Evolutionary conservation across 2,329 filamentous ascomycete genomes (phyloP), one percentile per base, ranked within the genome.

Genomic region (Calonectria montana): DNA sequence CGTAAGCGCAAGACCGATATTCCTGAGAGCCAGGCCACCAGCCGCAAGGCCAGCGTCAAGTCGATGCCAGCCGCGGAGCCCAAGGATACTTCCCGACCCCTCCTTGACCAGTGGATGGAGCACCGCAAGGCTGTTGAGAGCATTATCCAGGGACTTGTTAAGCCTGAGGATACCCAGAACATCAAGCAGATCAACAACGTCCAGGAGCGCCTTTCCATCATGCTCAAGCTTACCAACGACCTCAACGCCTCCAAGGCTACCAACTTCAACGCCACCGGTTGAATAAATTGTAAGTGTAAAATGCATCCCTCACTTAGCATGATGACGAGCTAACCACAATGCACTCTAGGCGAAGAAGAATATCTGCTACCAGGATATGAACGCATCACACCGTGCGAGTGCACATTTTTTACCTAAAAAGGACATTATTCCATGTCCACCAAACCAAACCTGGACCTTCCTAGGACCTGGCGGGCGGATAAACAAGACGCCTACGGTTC

Each of bases 41-140:
- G 86, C 77, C 88, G 89, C 80, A 90, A 90, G 84, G 83, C 87
- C 31, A 82, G 84, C 45, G 83, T 86, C 72, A 87, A 87, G 80
- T 82, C 80, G 21, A 79, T 82, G 70, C 80, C 81, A 43, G 75
- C 79, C 68, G 76, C 78, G 50, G 82, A 83, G 75, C 72, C 79
- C 48, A 81, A 82, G 77, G 81, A 82, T 47, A 72, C 80, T 16
- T 77, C 81, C 55, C 82, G 82, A 77, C 86, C 87, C 39, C 83
- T 88, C 61, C 82, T 87, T 65, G 86, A 89, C 72, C 85, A 89
- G 77, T 91, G 89, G 89, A 84, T 89, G 78, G 88, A 91, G 74
- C 90, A 92, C 83, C 92, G 90, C 82, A 88, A 88, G 79, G 88
- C 87, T 43, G 88, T 94, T 62, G 88, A 93, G 76, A 87, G 86